phyloP scores from a whole-genome alignment of 192 early-diverging fungal genomes.

The Linnemannia exigua region DNA sequence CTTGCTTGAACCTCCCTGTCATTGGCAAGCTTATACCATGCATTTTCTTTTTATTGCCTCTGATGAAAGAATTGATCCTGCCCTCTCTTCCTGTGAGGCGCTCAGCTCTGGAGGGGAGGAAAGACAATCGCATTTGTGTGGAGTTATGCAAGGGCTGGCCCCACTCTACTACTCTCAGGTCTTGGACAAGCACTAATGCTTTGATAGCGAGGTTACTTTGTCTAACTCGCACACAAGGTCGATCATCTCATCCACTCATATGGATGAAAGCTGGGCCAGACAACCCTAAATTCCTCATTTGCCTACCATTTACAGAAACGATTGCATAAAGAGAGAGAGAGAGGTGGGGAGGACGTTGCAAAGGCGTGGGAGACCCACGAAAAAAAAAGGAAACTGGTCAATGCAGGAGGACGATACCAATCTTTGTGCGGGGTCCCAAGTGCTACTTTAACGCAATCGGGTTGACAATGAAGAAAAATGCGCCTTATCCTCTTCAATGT shows the following conservation, averaged over 20 bases:
- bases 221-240: not conserved
- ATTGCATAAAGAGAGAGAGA: no score
- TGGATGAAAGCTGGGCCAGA: not conserved
- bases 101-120: not conserved
- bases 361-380: not conserved
- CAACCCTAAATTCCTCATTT: not conserved
- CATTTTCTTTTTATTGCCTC: not conserved
- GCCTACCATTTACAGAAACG: conserved; percentile 3
- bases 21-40: not conserved
- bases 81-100: no score
- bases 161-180: not conserved
- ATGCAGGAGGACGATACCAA: not conserved
- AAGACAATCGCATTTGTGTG: not conserved
- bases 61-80: not conserved
- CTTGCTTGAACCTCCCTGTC: not conserved
- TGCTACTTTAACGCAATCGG: not conserved
- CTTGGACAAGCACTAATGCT: not conserved
- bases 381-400: not conserved
- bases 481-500: not conserved
- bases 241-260: not conserved
- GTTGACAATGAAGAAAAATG: not conserved
- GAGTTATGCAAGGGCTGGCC: not conserved
- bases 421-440: not conserved
- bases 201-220: not conserved
- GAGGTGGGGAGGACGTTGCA: no score